These are phyloP conservation scores for Yamadazyma scolyti DNA, from an alignment of 805 yeast species.

Conservation along the genomic window DNA sequence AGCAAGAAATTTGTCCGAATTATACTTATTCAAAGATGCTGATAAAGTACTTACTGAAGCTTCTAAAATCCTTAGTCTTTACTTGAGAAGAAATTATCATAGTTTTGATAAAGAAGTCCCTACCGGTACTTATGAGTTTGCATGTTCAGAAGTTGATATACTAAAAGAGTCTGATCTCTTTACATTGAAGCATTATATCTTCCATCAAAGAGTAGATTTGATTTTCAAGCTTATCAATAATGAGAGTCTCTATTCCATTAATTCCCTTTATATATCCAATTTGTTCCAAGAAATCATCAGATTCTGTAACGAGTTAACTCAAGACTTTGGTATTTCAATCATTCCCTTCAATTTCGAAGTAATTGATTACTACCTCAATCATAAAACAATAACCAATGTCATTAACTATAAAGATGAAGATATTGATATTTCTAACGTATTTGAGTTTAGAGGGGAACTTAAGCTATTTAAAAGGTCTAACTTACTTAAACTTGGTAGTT, in stretches of 20 bases:
- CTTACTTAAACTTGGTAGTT: conserved; percentile 23
- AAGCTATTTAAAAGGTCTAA: conserved; percentile 45
- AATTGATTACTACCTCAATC: conserved; percentile 7
- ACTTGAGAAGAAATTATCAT: too few relatives aligned
- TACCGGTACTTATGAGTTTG: too few relatives aligned
- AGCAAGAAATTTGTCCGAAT: conserved; percentile 2
- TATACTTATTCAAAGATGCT: conserved; percentile 10
- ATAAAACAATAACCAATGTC: conserved; percentile 2
- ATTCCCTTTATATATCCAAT: conserved; percentile 37
- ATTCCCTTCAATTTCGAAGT: conserved; percentile 7
- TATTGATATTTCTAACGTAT: conserved; percentile 14
- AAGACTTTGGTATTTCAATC: conserved; percentile 3
- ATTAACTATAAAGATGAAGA: conserved; percentile 11
- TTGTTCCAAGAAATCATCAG: conserved; percentile 31
- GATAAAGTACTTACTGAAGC: conserved; percentile 3
- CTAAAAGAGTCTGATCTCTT: conserved; percentile 17
- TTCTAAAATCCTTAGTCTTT: too few relatives aligned
- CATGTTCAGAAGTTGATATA: conserved; percentile 2
- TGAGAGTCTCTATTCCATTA: conserved; percentile 37
- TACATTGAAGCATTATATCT: conserved; percentile 26
- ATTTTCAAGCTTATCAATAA: conserved; percentile 32
- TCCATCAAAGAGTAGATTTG: conserved; percentile 32
- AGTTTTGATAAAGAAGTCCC: too few relatives aligned
- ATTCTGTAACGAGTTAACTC: conserved; percentile 40
- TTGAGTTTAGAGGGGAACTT: conserved; percentile 48